Evolutionary conservation across 768 basidiomycete genomes (phyloP).

Genomic region (Tricholoma sp.): DNA sequence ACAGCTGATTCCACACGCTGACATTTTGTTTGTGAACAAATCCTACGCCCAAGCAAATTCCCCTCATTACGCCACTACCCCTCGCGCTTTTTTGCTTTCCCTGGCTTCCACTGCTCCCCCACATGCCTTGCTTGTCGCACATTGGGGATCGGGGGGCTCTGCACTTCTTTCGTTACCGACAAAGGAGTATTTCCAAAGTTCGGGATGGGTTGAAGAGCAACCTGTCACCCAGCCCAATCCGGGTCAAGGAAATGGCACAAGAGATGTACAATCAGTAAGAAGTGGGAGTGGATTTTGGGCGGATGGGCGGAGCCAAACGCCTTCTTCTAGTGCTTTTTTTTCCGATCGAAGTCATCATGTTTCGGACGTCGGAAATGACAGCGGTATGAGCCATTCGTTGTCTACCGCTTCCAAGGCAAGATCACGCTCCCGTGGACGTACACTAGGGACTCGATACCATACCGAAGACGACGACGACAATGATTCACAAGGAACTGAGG

Average conservation of each 20-base stretch:
- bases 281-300: conserved; percentile 81
- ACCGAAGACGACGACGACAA: conserved; percentile 44
- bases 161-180: conserved; percentile 80
- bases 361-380: conserved; percentile 20
- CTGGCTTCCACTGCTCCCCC: conserved; percentile 60
- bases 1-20: conserved; percentile 77
- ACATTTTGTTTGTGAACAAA: conserved; percentile 75
- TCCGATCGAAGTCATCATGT: conserved; percentile 29
- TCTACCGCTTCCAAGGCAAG: conserved; percentile 16
- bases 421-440: conserved; percentile 11
- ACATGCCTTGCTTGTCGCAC: conserved; percentile 75
- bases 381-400: conserved; percentile 22
- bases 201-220: conserved; percentile 66
- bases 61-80: conserved; percentile 54
- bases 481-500: conserved; percentile 58
- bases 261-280: conserved; percentile 40
- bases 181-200: conserved; percentile 81
- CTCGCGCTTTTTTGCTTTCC: conserved; percentile 74
- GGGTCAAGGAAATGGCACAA: conserved; percentile 10
- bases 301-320: conserved; percentile 46
- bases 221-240: conserved; percentile 19
- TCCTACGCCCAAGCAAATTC: conserved; percentile 64
- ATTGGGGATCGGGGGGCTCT: conserved; percentile 77
- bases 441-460: conserved; percentile 26
- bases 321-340: conserved; percentile 49